phyloP scores from a whole-genome alignment of 495 filamentous ascomycete genomes.

The Talaromyces wortmannii region DNA sequence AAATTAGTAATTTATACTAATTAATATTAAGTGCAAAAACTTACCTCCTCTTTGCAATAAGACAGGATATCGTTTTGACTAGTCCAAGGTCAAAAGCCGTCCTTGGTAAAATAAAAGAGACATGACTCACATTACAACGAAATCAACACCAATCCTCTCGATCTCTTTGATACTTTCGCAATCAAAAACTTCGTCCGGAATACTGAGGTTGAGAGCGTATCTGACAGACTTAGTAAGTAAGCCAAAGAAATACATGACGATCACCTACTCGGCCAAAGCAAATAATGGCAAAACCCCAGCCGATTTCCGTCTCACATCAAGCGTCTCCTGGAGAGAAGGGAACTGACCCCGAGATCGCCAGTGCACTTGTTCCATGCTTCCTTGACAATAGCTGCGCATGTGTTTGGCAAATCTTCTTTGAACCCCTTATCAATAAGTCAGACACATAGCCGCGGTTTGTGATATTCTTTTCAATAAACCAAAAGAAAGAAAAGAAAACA shows the following conservation, averaged over 20 bases:
- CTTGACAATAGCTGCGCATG: slow-evolving; percentile 20
- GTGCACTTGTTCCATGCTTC: slow-evolving; percentile 17
- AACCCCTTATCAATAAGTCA: slow-evolving; percentile 9
- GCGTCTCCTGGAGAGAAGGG: slow-evolving; percentile 15
- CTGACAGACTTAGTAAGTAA: slow-evolving; percentile 4
- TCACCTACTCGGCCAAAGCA: slow-evolving; percentile 19
- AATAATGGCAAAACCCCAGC: slow-evolving; percentile 21
- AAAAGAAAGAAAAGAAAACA: not conserved
- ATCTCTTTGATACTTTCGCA: slow-evolving; percentile 18
- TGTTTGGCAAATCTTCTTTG: slow-evolving; percentile 14
- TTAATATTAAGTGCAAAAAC: not conserved
- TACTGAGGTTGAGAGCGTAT: slow-evolving; percentile 17
- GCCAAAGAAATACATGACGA: not conserved
- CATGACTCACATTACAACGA: slow-evolving; percentile 18
- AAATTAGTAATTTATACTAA: not conserved
- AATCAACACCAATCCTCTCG: slow-evolving; percentile 21
- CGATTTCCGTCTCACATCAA: slow-evolving; percentile 15
- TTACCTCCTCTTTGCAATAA: slow-evolving; percentile 22
- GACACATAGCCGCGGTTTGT: not conserved
- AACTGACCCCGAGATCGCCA: slow-evolving; percentile 4
- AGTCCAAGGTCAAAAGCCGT: not conserved
- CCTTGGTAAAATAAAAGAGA: not conserved
- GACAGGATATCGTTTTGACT: slow-evolving; percentile 27
- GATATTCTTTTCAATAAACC: not conserved
- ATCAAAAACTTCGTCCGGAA: slow-evolving; percentile 23